phyloP scores from a whole-genome alignment of 495 filamentous ascomycete species.

The Hyaloscypha hepaticicola region DNA sequence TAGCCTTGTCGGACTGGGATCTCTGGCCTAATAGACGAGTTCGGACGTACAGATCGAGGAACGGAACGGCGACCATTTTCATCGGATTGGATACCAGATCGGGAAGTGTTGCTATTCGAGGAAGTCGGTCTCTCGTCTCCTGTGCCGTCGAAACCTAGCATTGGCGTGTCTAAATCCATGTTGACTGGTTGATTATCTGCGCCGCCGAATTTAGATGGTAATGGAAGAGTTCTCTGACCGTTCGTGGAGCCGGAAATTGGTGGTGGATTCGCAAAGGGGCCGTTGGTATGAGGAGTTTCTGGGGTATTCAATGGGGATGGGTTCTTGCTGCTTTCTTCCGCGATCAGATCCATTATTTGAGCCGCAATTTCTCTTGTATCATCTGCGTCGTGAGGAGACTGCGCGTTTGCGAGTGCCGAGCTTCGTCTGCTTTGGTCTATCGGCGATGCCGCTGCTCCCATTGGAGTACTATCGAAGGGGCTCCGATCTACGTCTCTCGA shows the following conservation, averaged over 20 bases:
- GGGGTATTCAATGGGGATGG: neutral
- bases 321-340: neutral
- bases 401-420: neutral
- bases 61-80: conserved; percentile 3
- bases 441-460: neutral
- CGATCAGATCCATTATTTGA: neutral
- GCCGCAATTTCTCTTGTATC: neutral
- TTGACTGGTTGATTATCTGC: neutral
- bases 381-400: neutral
- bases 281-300: neutral
- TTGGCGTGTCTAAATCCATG: neutral
- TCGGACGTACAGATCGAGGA: neutral
- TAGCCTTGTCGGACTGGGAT: conserved; percentile 11
- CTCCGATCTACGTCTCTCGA: neutral
- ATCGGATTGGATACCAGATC: conserved; percentile 3
- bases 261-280: neutral
- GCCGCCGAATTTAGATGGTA: neutral
- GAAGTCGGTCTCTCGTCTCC: conserved; percentile 7
- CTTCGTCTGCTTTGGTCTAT: neutral
- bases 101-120: neutral
- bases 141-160: conserved; percentile 5
- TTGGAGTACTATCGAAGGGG: neutral
- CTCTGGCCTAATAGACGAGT: neutral
- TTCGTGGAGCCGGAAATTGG: neutral
- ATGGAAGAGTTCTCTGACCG: neutral